Base-by-base conservation (phyloP, 257 asterid genomes). In the Fraxinus excelsior region DNA sequence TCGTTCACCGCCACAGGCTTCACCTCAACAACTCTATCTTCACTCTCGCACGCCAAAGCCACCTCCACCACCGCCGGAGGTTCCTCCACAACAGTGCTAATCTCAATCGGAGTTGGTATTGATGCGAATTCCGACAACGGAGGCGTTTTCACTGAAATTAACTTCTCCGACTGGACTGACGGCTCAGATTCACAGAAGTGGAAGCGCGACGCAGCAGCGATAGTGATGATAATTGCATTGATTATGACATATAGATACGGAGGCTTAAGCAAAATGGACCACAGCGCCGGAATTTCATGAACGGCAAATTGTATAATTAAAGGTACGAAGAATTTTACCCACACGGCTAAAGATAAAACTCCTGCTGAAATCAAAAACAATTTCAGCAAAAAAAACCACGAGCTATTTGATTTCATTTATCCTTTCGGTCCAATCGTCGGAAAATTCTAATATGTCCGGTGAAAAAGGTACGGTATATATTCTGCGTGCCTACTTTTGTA, bases 221-320 rank as follows among this genome's bases (percentile, higher is more conserved):
- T 78, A 11, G 73, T 35, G 49, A 84, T 64, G 66, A 84, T 81
- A 58, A 84, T 84, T 11, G 72, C 73, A 56, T 84, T 84, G 75
- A 84, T 69, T 66, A 81, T 31, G 29, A 78, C 19, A 79, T 78
- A 81, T 2, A 84, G 49, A 13, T 81, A 84, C 4, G 85, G 85
- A 1, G 87, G 87, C 46, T 76, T 78, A 29, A 81, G 21, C 18
- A 84, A 26, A 28, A 31, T 9, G 3, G 67, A 40, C 76, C 78
- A 81, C 19, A 81, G 23, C 7, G 23, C 35, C 32, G 81, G 77
- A 23, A 81, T 28, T 37, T 81, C 81, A 29, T 26, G 3, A 7
- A 42, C 74, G 37, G 62, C 31, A 3, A 60, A 60, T 16, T 23
- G 29, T 60, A 60, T 7, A 62, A 62, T 71, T 0, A 71, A 44